These are phyloP conservation scores for Podospora australis DNA, from an alignment of 495 filamentous ascomycete species.

Conservation along the genomic window DNA sequence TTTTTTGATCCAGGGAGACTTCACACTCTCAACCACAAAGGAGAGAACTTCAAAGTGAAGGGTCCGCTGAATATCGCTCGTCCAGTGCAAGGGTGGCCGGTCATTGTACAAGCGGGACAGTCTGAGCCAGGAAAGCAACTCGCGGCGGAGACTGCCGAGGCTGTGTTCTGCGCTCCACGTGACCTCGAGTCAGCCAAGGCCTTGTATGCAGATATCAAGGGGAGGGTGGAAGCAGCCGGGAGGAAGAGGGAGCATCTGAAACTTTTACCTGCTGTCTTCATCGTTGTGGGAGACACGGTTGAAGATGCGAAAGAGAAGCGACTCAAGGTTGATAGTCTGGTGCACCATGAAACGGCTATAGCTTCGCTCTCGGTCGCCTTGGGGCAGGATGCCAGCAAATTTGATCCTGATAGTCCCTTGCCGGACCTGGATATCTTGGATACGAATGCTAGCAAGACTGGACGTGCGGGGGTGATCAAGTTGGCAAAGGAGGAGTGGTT, in stretches of 20 bases:
- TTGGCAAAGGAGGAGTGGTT: conserved; percentile 39
- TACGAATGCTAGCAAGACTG: conserved; percentile 49
- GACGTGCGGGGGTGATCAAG: conserved; percentile 36
- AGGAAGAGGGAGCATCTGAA: conserved; percentile 41
- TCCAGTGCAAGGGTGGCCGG: conserved; percentile 50
- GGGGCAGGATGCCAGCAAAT: conserved; percentile 38
- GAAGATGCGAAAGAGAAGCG: conserved; percentile 46
- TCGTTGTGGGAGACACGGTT: conserved; percentile 37
- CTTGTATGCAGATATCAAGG: conserved; percentile 49
- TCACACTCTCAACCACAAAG: conserved; percentile 46
- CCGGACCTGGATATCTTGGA: conserved; percentile 45
- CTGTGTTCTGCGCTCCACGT: conserved; percentile 39
- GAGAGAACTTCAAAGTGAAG: conserved; percentile 38
- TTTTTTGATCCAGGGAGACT: conserved; percentile 44
- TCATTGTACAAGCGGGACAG: conserved; percentile 51
- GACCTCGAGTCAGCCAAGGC: conserved; percentile 40
- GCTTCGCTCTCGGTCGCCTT: conserved; percentile 47
- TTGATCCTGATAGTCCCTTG: conserved; percentile 45
- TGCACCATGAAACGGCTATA: conserved; percentile 51
- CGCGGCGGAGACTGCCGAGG: conserved; percentile 50
- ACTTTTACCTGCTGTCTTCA: conserved; percentile 47
- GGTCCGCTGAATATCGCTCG: conserved; percentile 50
- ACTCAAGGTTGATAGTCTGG: conserved; percentile 43
- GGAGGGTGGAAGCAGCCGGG: conserved; percentile 36
- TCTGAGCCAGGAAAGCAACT: conserved; percentile 48